A percentile compares a stretch with the other conserved stretches of the same genome.
Evolutionary conservation across 345 rosid species (phyloP).

Genomic region (Theobroma cacao): DNA sequence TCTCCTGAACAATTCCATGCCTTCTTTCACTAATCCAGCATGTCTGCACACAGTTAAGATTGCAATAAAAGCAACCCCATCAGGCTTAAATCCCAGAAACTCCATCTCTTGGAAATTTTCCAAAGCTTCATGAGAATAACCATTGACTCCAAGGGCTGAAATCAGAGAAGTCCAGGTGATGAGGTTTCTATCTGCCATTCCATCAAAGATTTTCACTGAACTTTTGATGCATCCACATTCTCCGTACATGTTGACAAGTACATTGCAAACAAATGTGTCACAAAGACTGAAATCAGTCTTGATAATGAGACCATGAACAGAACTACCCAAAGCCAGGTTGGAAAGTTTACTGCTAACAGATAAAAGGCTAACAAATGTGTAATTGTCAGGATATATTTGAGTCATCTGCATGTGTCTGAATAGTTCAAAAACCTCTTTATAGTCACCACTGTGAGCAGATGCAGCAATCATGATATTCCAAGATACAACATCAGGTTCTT

Average conservation of each 20-base stretch:
- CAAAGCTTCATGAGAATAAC: constrained; percentile 56
- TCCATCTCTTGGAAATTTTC: constrained; percentile 57
- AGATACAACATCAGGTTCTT: constrained; percentile 70
- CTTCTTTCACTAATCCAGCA: constrained; percentile 70
- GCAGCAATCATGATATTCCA: constrained; percentile 85
- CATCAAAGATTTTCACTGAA: constrained; percentile 45
- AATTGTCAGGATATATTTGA: constrained; percentile 60
- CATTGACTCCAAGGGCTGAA: constrained; percentile 71
- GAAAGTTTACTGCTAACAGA: constrained; percentile 45
- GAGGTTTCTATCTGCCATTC: constrained; percentile 47
- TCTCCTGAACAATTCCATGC: constrained; percentile 57
- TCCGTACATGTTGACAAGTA: constrained; percentile 88
- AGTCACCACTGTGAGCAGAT: constrained; percentile 54
- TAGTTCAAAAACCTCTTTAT: constrained; percentile 55
- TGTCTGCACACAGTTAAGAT: constrained; percentile 73
- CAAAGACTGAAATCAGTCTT: constrained; percentile 48
- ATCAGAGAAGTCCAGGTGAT: constrained; percentile 83
- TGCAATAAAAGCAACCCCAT: constrained; percentile 64
- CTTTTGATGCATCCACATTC: constrained; percentile 66
- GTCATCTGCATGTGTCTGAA: constrained; percentile 56
- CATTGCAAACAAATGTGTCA: constrained; percentile 64
- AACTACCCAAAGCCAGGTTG: constrained; percentile 66
- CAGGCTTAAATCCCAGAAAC: constrained; percentile 55
- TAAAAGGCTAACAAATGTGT: constrained; percentile 75
- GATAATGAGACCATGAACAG: constrained; percentile 61